A percentile compares a stretch with the other conserved stretches of the same genome.
Evolutionary conservation across 495 filamentous ascomycete species (phyloP).

Genomic region (Xylaria bambusicola): DNA sequence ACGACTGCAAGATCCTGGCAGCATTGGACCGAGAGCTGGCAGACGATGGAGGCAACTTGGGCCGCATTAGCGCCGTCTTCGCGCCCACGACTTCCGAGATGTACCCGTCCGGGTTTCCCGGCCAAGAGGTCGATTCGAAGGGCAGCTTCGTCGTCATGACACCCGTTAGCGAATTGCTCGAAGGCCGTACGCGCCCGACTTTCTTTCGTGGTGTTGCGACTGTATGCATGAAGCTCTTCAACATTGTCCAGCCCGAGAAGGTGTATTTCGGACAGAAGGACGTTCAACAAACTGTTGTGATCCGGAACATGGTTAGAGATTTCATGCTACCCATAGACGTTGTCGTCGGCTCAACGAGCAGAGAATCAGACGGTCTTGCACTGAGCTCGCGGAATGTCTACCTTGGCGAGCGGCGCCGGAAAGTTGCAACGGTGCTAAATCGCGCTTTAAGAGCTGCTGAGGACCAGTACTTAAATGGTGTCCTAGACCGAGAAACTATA

Average conservation of each 20-base stretch:
- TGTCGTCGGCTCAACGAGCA: slow-evolving; percentile 67
- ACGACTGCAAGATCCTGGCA: slow-evolving; percentile 67
- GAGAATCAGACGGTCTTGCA: slow-evolving; percentile 87
- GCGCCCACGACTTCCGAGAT: slow-evolving; percentile 79
- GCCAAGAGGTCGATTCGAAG: slow-evolving; percentile 71
- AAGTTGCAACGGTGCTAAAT: slow-evolving; percentile 69
- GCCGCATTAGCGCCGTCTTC: slow-evolving; percentile 80
- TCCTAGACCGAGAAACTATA: slow-evolving; percentile 60
- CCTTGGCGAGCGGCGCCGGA: slow-evolving; percentile 72
- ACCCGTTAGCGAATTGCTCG: slow-evolving; percentile 75
- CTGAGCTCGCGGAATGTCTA: slow-evolving; percentile 95
- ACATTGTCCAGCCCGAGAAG: slow-evolving; percentile 80
- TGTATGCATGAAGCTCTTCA: slow-evolving; percentile 96
- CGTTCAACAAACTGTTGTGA: slow-evolving; percentile 90
- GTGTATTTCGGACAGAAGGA: slow-evolving; percentile 99
- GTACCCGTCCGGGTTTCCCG: slow-evolving; percentile 83
- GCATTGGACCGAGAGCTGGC: slow-evolving; percentile 70
- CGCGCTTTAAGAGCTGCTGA: slow-evolving; percentile 71
- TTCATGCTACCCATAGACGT: slow-evolving; percentile 82
- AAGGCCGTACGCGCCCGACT: slow-evolving; percentile 84
- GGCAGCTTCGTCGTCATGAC: slow-evolving; percentile 95
- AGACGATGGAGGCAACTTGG: slow-evolving; percentile 54
- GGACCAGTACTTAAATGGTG: slow-evolving; percentile 60
- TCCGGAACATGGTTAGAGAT: slow-evolving; percentile 82
- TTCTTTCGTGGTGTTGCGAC: slow-evolving; percentile 97